Percentiles rank a stretch among this genome's conserved stretches.
Evolutionary conservation across 129 eudicot species (phyloP).

Genomic region (Helianthus tuberosus): DNA sequence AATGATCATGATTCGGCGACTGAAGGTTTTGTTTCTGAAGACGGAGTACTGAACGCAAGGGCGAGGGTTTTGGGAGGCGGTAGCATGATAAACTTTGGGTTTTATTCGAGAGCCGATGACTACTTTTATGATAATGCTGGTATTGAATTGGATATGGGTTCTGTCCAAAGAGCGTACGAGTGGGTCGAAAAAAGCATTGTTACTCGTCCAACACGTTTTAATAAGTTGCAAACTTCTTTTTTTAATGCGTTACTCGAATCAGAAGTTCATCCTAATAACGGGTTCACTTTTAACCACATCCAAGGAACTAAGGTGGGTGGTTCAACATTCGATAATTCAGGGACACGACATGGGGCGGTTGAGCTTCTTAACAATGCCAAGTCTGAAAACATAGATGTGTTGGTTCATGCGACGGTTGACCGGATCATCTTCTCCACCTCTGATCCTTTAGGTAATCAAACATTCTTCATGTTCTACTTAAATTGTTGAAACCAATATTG

Average conservation of each 20-base stretch:
- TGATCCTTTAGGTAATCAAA: constrained; percentile 4
- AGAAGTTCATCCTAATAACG: constrained; percentile 32
- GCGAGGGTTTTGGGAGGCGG: constrained; percentile 11
- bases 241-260: constrained; percentile 30
- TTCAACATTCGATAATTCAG: constrained; percentile 42
- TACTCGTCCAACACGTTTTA: constrained; percentile 6
- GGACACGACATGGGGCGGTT: constrained; percentile 46
- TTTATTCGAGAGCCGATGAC: constrained; percentile 35
- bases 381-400: constrained; percentile 29
- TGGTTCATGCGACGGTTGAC: constrained; percentile 49
- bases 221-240: constrained; percentile 25
- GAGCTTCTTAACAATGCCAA: constrained; percentile 16
- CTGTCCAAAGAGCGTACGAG: neutral
- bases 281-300: constrained; percentile 38
- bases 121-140: constrained; percentile 27
- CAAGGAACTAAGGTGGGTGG: constrained; percentile 41
- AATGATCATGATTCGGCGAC: constrained; percentile 21
- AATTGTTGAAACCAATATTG: no score
- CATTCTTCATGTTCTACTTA: no score
- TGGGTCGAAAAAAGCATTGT: constrained; percentile 40
- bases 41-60: constrained; percentile 27
- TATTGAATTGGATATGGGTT: constrained; percentile 21
- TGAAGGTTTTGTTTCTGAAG: constrained; percentile 32
- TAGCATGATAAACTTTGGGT: constrained; percentile 20
- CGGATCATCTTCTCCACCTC: constrained; percentile 29